Evolutionary conservation across 1,284 basidiomycete genomes (phyloP), one percentile per base, ranked within the genome.

Genomic region (Ganoderma boninense): DNA sequence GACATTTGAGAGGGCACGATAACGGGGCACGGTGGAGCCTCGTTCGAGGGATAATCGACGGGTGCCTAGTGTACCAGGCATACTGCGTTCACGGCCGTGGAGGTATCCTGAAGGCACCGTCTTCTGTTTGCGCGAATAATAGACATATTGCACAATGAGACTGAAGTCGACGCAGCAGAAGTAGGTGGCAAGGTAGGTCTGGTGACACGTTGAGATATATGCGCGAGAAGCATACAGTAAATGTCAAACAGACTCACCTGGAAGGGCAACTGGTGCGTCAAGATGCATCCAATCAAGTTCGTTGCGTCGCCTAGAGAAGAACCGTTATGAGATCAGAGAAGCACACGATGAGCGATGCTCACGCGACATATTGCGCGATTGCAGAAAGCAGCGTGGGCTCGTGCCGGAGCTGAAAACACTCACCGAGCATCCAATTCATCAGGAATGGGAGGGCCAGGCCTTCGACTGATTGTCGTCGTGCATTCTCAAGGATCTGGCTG

Each of bases 221-320:
- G 62, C 26, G 40, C 26, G 59, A 54, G 60, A 35, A 70, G 44
- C 29, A 49, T 18, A 49, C 5, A 23, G 18, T 57, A 66, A 13
- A 38, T 14, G 52, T 43, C 26, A n/a, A 38, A 10, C 29, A 11
- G n/a, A 79, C 88, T 76, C 79, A 95, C 95, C 82, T 97, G 96
- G 81, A 98, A 98, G 16, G 95, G 95, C n/a, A 98, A 87, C 78
- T 98, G 97, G 76, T 93, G 87, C 0, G 97, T 98, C 65, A 98
- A 85, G 71, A 98, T 81, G 80, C 97, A 97, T 16, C 96, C 95
- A 74, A 97, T 82, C 49, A 98, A 86, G 80, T 98, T 98, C 32
- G 96, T 96, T 43, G 93, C 82, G 81, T 98, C 97, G 67, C 97
- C 95, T 96, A n/a, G 77, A 46, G 86, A 78, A 73, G 85, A 40